Percentiles rank a stretch among this genome's conserved stretches.
Conservation (phyloP, 1,139 yeast genomes). For the Hemisphaericaspora lyxosophila region DNA sequence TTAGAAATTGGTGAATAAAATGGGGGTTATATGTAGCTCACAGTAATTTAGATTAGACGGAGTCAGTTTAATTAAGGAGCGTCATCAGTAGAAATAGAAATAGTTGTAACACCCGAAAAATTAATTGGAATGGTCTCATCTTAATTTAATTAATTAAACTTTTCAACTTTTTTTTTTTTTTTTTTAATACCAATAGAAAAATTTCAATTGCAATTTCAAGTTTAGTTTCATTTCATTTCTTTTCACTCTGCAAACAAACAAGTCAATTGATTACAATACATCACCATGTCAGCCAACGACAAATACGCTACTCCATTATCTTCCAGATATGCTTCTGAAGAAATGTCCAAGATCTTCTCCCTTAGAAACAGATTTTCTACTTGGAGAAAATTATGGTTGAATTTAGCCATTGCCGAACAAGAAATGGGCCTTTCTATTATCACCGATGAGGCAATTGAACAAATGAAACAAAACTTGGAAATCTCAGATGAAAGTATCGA, state of each 20-base stretch:
- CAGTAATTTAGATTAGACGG: no score
- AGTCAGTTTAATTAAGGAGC: neutral
- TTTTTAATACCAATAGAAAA: no score
- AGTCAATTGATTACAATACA: neutral
- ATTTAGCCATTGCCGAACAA: constrained; percentile 93
- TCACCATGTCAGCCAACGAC: constrained; percentile 48
- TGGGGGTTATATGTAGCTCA: no score
- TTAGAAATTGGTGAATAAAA: no score
- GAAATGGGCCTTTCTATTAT: constrained; percentile 82
- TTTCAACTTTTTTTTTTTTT: no score
- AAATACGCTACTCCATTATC: constrained; percentile 89
- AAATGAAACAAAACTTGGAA: constrained; percentile 72
- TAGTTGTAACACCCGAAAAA: no score
- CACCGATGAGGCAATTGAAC: constrained; percentile 86
- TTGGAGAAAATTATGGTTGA: constrained; percentile 97
- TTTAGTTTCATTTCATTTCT: neutral
- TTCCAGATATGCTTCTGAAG: constrained; percentile 95
- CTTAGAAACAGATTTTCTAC: constrained; percentile 92
- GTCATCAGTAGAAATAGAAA: neutral
- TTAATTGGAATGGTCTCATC: neutral
- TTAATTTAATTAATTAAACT: no score
- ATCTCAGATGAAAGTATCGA: constrained; percentile 93
- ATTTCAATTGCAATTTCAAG: no score
- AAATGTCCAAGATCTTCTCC: constrained; percentile 92
- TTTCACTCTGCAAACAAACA: no score